These are phyloP conservation scores for Herpotrichia juniperi DNA, from an alignment of 2,329 filamentous ascomycete species.

Conservation along the genomic window DNA sequence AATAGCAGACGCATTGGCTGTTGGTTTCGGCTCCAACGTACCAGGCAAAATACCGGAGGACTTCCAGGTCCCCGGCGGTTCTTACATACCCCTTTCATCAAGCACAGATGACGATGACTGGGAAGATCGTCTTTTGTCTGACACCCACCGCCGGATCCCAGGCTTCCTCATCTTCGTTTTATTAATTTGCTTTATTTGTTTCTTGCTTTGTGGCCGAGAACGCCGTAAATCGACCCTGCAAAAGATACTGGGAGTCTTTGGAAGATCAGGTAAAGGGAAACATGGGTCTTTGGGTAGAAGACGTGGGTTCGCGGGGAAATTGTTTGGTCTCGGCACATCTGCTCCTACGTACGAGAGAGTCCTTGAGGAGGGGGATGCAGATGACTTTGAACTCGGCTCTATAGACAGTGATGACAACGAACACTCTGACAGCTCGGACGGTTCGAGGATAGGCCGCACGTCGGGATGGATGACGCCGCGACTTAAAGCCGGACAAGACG, in stretches of 20 bases:
- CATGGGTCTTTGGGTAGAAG: constrained; percentile 35
- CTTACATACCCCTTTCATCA: constrained; percentile 49
- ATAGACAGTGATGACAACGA: constrained; percentile 67
- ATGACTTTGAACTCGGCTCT: constrained; percentile 79
- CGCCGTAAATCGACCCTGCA: constrained; percentile 66
- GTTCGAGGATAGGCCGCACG: constrained; percentile 62
- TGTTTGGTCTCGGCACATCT: constrained; percentile 62
- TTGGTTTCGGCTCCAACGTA: constrained; percentile 92
- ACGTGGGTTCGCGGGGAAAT: constrained; percentile 57
- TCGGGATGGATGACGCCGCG: constrained; percentile 74
- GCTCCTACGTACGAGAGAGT: constrained; percentile 77
- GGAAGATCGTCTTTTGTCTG: constrained; percentile 68
- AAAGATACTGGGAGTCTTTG: constrained; percentile 57
- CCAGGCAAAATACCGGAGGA: constrained; percentile 69
- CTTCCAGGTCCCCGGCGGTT: constrained; percentile 78
- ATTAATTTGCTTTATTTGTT: constrained; percentile 71
- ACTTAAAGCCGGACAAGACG: constrained; percentile 47
- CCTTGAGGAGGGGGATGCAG: constrained; percentile 74
- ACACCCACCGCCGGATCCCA: constrained; percentile 70
- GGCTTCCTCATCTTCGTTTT: constrained; percentile 79
- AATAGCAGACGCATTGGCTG: constrained; percentile 70
- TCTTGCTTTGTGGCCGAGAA: constrained; percentile 80
- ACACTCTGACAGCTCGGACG: constrained; percentile 66
- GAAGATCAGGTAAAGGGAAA: constrained; percentile 49
- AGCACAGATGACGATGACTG: constrained; percentile 57